phyloP scores from a whole-genome alignment of 1,284 basidiomycete genomes.

The Tilletiaria anomala region DNA sequence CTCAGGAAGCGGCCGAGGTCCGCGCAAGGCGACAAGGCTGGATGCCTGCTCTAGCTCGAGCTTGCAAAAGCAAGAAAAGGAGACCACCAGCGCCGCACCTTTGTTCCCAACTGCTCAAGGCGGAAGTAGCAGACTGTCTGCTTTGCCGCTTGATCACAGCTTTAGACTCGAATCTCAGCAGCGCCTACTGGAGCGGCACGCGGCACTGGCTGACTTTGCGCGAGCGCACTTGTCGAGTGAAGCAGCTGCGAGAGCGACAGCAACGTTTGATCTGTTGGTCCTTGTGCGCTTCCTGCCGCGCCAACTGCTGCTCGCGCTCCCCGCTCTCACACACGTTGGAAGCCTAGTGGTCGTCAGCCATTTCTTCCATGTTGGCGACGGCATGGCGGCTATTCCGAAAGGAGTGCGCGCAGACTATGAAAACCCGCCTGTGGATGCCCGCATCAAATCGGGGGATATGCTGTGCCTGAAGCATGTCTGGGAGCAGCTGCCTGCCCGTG shows the following conservation, averaged over 20 bases:
- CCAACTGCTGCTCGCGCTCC: neutral
- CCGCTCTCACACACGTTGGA: neutral
- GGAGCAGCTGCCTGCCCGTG: too few relatives aligned
- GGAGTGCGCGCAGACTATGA: neutral
- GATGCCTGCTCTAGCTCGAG: neutral
- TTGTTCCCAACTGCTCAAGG: slow-evolving; percentile 2
- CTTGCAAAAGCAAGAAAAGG: neutral
- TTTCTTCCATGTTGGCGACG: neutral
- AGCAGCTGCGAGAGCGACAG: neutral
- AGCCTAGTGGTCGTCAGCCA: slow-evolving; percentile 1
- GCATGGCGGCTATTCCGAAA: too few relatives aligned
- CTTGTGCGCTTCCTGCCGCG: slow-evolving; percentile 3
- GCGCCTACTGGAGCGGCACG: neutral
- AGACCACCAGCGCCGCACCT: too few relatives aligned
- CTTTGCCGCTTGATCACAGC: slow-evolving; percentile 1
- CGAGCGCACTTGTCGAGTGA: neutral
- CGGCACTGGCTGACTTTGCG: neutral
- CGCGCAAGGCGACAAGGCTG: neutral
- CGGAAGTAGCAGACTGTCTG: neutral
- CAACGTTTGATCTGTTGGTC: neutral
- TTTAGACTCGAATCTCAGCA: neutral
- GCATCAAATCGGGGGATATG: neutral
- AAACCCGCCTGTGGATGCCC: neutral
- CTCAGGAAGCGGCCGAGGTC: neutral
- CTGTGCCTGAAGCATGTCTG: too few relatives aligned